Evolutionary conservation across 345 rosid species (phyloP).

Genomic region (Abelmoschus esculentus): DNA sequence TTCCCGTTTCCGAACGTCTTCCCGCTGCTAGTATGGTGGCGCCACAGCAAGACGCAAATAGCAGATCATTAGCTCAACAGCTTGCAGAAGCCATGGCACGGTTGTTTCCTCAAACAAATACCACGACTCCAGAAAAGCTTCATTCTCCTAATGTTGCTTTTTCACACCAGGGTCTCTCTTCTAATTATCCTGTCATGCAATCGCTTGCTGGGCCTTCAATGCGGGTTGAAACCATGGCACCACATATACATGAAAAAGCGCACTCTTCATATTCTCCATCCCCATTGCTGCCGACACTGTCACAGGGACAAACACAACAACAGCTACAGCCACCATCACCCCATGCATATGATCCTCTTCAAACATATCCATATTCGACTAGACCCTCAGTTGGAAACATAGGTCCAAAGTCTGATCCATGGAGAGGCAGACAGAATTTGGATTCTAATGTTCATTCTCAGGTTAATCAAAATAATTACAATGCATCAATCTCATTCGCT

Average conservation of each 20-base stretch:
- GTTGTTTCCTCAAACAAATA: constrained; percentile 23
- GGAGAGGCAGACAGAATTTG: constrained; percentile 44
- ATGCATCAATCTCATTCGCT: constrained; percentile 4
- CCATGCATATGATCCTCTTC: constrained; percentile 11
- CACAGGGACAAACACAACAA: constrained; percentile 12
- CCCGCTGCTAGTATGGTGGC: constrained; percentile 9
- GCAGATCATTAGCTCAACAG: constrained; percentile 27
- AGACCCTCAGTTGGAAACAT: constrained; percentile 25
- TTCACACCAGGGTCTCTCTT: constrained; percentile 13
- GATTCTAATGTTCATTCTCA: constrained; percentile 31
- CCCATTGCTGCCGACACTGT: not conserved
- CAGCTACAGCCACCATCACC: constrained; percentile 11
- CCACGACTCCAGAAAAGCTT: constrained; percentile 21
- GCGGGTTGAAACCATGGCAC: constrained; percentile 15
- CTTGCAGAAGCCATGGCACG: constrained; percentile 26
- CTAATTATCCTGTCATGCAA: constrained; percentile 13
- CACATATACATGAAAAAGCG: constrained; percentile 17
- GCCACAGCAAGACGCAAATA: constrained; percentile 30
- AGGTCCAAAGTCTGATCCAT: constrained; percentile 25
- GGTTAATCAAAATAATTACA: constrained; percentile 29
- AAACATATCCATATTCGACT: constrained; percentile 3
- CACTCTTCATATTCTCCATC: constrained; percentile 17
- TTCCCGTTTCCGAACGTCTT: constrained; percentile 12
- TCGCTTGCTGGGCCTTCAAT: constrained; percentile 16
- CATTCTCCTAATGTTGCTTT: constrained; percentile 12